Evolutionary conservation across 192 early-diverging fungal species (phyloP), one percentile per base, ranked within the genome.

Genomic region (Podila epicladia): DNA sequence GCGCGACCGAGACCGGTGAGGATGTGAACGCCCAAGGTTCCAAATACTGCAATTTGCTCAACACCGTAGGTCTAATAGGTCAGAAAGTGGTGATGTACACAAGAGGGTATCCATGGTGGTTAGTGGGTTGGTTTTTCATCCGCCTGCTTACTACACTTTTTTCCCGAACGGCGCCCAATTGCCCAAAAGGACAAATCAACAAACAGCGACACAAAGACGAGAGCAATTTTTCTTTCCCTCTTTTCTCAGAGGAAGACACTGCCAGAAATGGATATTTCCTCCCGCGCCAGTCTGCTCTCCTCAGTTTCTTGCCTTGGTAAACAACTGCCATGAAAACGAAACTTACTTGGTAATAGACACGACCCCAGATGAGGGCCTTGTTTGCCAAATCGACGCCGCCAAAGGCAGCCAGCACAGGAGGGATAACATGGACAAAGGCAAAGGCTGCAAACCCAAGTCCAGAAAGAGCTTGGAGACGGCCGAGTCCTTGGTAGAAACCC

Each of bases 331-430:
- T 48, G 17, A 13, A 51, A 15, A 28, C 13, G 2, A 65, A 33
- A 45, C 48, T 33, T 75, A 79, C 82, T 71, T 85, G 84, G 68
- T 85, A 85, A 79, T 82, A 85, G 60, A 82, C 84, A 55, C 84
- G 73, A 15, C 84, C 84, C 72, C 75, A 74, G 51, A 85, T 26
- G 8, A 85, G 64, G 6, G 84, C 73, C 65, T 75, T 82, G 64
- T 85, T 82, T 1, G 84, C 75, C 19, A 85, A n/a, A 0, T 85
- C 75, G 4, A 85, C 38, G 11, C 84, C 84, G 37, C 84, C 84
- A 17, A 85, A 31, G 20, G 67, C 22, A 5, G 72, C 80, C 22
- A 85, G 51, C 22, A 71, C 48, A 1, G 75, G 72, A 3, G 80
- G 79, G 1, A 76, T 64, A 19, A 85, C 38, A 69, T 85, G 84